phyloP scores from a whole-genome alignment of 2,329 filamentous ascomycete species.

The Herpomyces periplanetae region DNA sequence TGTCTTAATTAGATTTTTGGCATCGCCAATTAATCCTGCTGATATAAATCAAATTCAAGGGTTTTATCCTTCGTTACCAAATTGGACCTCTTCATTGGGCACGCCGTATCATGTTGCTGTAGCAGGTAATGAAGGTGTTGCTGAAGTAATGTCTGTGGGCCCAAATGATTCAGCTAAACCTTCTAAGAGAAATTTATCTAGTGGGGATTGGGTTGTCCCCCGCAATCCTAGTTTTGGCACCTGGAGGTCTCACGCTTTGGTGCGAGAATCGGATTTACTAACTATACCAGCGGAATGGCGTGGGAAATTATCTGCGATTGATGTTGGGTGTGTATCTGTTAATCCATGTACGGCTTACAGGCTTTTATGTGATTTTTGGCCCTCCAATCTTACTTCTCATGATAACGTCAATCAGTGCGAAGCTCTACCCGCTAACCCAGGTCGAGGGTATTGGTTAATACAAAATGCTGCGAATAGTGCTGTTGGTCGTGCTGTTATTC shows the following conservation, averaged over 20 bases:
- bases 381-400: too few relatives aligned
- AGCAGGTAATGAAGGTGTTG: conserved; percentile 65
- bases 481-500: conserved; percentile 62
- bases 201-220: conserved; percentile 82
- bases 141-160: conserved; percentile 39
- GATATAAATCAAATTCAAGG: conserved; percentile 96
- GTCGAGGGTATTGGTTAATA: conserved; percentile 45
- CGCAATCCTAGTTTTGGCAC: conserved; percentile 48
- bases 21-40: conserved; percentile 72
- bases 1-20: conserved; percentile 50
- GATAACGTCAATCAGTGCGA: too few relatives aligned
- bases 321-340: conserved; percentile 55
- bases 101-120: conserved; percentile 35
- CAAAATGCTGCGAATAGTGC: conserved; percentile 90
- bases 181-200: conserved; percentile 16
- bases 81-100: conserved; percentile 32
- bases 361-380: conserved; percentile 46
- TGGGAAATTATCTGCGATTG: conserved; percentile 25
- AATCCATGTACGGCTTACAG: conserved; percentile 84
- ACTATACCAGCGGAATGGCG: conserved; percentile 19
- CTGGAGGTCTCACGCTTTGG: conserved; percentile 63
- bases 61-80: conserved; percentile 54
- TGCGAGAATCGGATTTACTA: conserved; percentile 17
- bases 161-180: conserved; percentile 7
- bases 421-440: too few relatives aligned